These are phyloP conservation scores for Fusarium neocosmosporiellum DNA, from an alignment of 2,329 filamentous ascomycete species.

Conservation along the genomic window DNA sequence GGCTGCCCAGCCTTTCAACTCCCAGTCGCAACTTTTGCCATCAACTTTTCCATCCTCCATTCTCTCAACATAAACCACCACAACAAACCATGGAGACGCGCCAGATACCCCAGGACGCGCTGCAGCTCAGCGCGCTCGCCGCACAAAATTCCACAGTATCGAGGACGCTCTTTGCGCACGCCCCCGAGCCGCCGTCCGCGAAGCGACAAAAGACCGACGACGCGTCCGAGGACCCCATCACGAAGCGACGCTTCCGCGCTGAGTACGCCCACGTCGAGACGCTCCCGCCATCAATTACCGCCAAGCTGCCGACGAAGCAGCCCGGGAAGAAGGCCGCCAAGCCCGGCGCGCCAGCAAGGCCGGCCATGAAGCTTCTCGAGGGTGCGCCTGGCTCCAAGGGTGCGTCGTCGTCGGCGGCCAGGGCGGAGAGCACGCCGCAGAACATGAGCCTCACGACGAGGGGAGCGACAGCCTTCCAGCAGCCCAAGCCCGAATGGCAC, in stretches of 20 bases:
- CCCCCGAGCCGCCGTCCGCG: slow-evolving; percentile 37
- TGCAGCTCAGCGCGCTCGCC: slow-evolving; percentile 49
- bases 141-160: slow-evolving; percentile 50
- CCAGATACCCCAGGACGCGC: slow-evolving; percentile 47
- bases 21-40: slow-evolving; percentile 33
- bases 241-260: slow-evolving; percentile 66
- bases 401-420: slow-evolving; percentile 40
- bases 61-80: slow-evolving; percentile 9
- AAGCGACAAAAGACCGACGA: slow-evolving; percentile 55
- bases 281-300: slow-evolving; percentile 80
- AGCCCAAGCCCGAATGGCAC: slow-evolving; percentile 90
- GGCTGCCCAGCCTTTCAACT: slow-evolving; percentile 42
- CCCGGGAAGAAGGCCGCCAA: slow-evolving; percentile 55
- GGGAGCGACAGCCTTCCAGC: slow-evolving; percentile 46
- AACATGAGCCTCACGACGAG: slow-evolving; percentile 49
- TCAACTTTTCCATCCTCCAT: slow-evolving; percentile 34
- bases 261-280: slow-evolving; percentile 85
- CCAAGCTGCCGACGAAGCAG: slow-evolving; percentile 74
- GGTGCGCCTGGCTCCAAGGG: slow-evolving; percentile 50
- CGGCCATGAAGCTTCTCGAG: slow-evolving; percentile 54
- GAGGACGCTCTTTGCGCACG: slow-evolving; percentile 47
- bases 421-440: slow-evolving; percentile 36
- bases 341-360: slow-evolving; percentile 55
- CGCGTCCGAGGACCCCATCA: slow-evolving; percentile 47
- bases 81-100: slow-evolving; percentile 48